Evolutionary conservation across 495 filamentous ascomycete species (phyloP).

Genomic region (Penicillium paradoxum): DNA sequence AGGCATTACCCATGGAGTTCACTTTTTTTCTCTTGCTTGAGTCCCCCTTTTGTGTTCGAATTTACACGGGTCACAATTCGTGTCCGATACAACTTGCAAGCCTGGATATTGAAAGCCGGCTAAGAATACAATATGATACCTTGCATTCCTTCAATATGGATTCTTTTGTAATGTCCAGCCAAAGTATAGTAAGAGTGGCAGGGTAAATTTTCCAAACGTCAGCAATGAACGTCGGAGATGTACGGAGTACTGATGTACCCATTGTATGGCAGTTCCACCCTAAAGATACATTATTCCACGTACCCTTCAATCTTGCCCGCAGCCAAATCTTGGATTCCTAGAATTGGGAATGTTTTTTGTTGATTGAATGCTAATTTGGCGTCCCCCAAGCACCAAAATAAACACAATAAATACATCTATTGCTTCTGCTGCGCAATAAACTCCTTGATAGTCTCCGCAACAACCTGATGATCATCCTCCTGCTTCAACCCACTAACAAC

Average conservation of each 20-base stretch:
- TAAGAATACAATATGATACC: slow-evolving; percentile 34
- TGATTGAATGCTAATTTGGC: too few relatives aligned
- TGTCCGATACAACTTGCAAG: slow-evolving; percentile 14
- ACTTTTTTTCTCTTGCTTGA: slow-evolving; percentile 20
- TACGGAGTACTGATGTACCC: too few relatives aligned
- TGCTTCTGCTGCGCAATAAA: slow-evolving; percentile 24
- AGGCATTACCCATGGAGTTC: slow-evolving; percentile 45
- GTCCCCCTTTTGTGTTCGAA: slow-evolving; percentile 17
- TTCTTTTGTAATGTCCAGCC: too few relatives aligned
- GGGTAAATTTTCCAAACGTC: too few relatives aligned
- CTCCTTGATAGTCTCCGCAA: slow-evolving; percentile 59
- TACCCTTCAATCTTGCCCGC: too few relatives aligned
- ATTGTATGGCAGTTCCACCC: too few relatives aligned
- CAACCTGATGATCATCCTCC: slow-evolving; percentile 71
- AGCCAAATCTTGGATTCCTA: too few relatives aligned
- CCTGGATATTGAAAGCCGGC: slow-evolving; percentile 10
- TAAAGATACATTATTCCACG: too few relatives aligned
- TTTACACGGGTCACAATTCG: slow-evolving; percentile 9
- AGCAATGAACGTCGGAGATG: too few relatives aligned
- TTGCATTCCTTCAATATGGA: neutral
- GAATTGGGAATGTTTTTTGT: too few relatives aligned
- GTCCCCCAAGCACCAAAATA: too few relatives aligned
- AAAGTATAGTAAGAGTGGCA: too few relatives aligned
- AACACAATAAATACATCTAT: neutral
- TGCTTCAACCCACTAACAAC: slow-evolving; percentile 73